phyloP scores from a whole-genome alignment of 768 basidiomycete genomes.

The Hygrophoropsis aurantiaca region DNA sequence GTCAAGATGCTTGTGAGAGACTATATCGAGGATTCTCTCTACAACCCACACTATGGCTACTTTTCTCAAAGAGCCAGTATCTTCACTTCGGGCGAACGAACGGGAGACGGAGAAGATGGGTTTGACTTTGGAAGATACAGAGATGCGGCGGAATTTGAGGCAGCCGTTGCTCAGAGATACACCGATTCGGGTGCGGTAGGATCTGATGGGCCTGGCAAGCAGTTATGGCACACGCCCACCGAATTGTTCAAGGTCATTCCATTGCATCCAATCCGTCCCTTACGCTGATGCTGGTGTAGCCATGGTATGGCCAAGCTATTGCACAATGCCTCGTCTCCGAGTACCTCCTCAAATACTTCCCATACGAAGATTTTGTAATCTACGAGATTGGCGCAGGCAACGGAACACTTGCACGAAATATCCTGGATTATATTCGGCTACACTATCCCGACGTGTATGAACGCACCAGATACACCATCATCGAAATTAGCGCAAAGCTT shows the following conservation, averaged over 20 bases:
- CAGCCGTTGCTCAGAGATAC: constrained; percentile 77
- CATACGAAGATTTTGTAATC: constrained; percentile 92
- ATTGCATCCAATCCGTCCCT: not conserved
- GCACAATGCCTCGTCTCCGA: constrained; percentile 87
- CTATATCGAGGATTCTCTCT: constrained; percentile 94
- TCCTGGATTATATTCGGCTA: constrained; percentile 76
- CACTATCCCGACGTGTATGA: constrained; percentile 91
- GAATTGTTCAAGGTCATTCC: constrained; percentile 87
- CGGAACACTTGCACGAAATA: constrained; percentile 88
- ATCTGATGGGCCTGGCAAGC: constrained; percentile 71
- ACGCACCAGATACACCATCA: constrained; percentile 88
- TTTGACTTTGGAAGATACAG: constrained; percentile 72
- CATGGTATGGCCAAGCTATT: constrained; percentile 91
- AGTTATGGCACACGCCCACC: constrained; percentile 98
- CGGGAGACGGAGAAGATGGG: constrained; percentile 33
- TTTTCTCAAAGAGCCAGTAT: constrained; percentile 93
- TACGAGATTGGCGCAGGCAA: constrained; percentile 99
- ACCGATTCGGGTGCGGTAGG: constrained; percentile 63
- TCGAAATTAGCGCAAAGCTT: constrained; percentile 87
- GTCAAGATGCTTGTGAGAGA: constrained; percentile 96
- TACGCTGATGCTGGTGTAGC: constrained; percentile 48
- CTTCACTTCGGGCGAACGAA: constrained; percentile 60
- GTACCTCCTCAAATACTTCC: constrained; percentile 93
- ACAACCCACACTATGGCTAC: constrained; percentile 98
- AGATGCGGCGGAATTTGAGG: constrained; percentile 76